These are phyloP conservation scores for Xylariaceae sp. DNA, from an alignment of 2,329 filamentous ascomycete species.

Conservation along the genomic window DNA sequence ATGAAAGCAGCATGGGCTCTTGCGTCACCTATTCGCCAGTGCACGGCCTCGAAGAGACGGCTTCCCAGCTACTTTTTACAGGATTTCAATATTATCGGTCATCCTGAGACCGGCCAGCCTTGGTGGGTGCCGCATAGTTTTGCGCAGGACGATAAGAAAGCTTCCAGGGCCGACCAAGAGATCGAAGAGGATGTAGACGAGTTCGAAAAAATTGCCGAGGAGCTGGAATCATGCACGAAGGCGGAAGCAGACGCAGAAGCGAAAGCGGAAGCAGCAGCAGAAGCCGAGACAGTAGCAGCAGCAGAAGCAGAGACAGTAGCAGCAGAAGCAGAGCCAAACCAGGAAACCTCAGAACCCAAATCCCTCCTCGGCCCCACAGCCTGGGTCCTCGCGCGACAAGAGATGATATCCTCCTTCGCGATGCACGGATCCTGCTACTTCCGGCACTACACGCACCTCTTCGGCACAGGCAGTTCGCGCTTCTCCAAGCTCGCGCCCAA, in stretches of 20 bases:
- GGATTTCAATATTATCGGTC: conserved; percentile 50
- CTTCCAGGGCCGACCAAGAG: not conserved
- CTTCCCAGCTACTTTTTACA: conserved; percentile 63
- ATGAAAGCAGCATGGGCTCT: conserved; percentile 52
- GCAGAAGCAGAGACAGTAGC: not conserved
- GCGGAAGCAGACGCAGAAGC: not conserved
- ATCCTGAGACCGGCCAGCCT: conserved; percentile 47
- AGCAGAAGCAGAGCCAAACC: not conserved
- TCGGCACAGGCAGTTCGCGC: conserved; percentile 13
- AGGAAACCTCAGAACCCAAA: no score
- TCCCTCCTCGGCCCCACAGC: conserved; percentile 23
- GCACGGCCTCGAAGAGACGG: conserved; percentile 41
- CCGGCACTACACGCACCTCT: conserved; percentile 7
- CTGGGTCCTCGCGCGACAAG: conserved; percentile 33
- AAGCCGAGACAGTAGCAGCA: not conserved
- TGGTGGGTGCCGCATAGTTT: conserved; percentile 53
- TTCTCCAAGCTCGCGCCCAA: conserved; percentile 10
- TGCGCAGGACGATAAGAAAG: conserved; percentile 22
- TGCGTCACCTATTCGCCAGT: conserved; percentile 54
- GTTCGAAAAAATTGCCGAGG: not conserved
- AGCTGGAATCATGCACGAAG: not conserved
- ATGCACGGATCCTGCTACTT: conserved; percentile 12
- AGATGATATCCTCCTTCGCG: conserved; percentile 30
- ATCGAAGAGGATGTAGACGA: not conserved
- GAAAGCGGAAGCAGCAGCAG: not conserved